Evolutionary conservation across 352 stramenopile genomes (phyloP).

Genomic region (Aphanomyces cochlioides): DNA sequence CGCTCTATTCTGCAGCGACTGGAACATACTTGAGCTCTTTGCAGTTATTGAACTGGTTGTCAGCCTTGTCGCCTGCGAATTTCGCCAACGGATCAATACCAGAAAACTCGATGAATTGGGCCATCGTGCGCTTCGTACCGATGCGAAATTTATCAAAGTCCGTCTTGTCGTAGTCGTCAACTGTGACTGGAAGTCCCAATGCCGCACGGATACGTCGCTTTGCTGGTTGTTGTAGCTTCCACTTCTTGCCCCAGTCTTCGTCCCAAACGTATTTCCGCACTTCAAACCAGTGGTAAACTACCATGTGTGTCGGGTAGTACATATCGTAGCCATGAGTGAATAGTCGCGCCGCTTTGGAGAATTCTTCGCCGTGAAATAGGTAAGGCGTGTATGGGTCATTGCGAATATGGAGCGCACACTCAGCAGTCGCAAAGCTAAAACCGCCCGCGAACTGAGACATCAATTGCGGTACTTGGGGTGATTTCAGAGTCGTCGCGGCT

Average conservation of each 20-base stretch:
- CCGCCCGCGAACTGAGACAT: constrained; percentile 77
- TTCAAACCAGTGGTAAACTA: constrained; percentile 30
- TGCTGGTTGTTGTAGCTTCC: constrained; percentile 20
- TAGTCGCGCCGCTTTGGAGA: constrained; percentile 66
- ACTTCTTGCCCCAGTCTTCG: constrained; percentile 22
- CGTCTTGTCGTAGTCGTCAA: constrained; percentile 30
- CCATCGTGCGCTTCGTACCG: constrained; percentile 68
- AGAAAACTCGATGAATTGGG: constrained; percentile 75
- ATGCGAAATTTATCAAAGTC: constrained; percentile 43
- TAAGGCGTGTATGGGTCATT: constrained; percentile 79
- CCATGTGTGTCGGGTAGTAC: constrained; percentile 21
- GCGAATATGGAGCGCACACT: constrained; percentile 60
- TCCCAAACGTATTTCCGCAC: constrained; percentile 27
- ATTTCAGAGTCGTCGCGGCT: neutral
- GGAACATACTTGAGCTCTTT: constrained; percentile 64
- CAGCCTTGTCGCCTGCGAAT: constrained; percentile 48
- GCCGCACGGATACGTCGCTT: constrained; percentile 25
- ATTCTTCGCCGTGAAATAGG: constrained; percentile 80
- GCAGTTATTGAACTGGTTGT: constrained; percentile 74
- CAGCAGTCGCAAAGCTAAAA: constrained; percentile 77
- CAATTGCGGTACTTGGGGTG: constrained; percentile 34
- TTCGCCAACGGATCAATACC: constrained; percentile 65
- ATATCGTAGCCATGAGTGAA: constrained; percentile 54
- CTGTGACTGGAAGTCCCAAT: constrained; percentile 15
- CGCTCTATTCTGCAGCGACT: neutral